Percentiles rank a stretch among this genome's conserved stretches.
phyloP scores from a whole-genome alignment of 2,329 filamentous ascomycete genomes.

The Phialocephala subalpina region DNA sequence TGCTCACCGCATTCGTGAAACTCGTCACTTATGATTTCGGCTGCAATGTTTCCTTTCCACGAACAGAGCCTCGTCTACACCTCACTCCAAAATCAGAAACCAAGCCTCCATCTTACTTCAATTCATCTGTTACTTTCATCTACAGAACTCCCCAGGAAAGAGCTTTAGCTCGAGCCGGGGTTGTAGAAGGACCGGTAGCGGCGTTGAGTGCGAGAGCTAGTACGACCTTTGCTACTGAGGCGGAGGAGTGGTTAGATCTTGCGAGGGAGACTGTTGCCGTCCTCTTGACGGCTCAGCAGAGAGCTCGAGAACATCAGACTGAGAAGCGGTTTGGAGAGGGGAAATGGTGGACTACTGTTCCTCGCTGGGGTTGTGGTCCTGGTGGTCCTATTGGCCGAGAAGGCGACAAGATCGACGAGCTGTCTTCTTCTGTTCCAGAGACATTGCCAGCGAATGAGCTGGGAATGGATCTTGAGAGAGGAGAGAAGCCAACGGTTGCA shows the following conservation, averaged over 20 bases:
- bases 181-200: constrained; percentile 68
- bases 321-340: constrained; percentile 65
- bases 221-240: constrained; percentile 58
- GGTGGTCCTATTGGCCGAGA: constrained; percentile 71
- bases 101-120: constrained; percentile 56
- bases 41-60: constrained; percentile 64
- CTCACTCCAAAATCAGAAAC: constrained; percentile 45
- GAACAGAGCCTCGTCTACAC: constrained; percentile 66
- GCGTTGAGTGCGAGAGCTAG: constrained; percentile 65
- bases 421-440: constrained; percentile 5
- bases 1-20: constrained; percentile 68
- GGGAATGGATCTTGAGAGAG: constrained; percentile 4
- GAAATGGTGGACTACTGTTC: constrained; percentile 68
- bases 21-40: constrained; percentile 72
- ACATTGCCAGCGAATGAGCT: constrained; percentile 1
- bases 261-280: constrained; percentile 67
- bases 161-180: constrained; percentile 64
- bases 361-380: constrained; percentile 68
- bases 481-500: constrained; percentile 17
- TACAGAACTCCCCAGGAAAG: constrained; percentile 67
- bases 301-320: constrained; percentile 62
- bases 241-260: constrained; percentile 69
- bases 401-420: constrained; percentile 44
- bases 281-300: constrained; percentile 69
- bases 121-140: constrained; percentile 65